These are phyloP conservation scores for Piromyces finnis DNA, from an alignment of 192 early-diverging fungal species.

Conservation along the genomic window DNA sequence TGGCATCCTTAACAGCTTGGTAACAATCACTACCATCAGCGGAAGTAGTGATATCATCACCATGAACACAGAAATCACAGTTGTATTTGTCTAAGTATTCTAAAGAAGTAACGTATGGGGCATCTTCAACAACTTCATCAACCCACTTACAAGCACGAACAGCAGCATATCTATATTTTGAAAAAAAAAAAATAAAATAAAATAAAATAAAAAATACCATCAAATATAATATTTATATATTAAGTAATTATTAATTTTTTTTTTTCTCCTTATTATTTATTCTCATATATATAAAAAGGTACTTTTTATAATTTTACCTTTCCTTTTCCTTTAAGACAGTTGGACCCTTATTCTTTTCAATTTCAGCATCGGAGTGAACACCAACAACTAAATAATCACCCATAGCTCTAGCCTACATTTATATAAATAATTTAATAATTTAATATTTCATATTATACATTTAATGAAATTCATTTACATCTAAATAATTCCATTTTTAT, in stretches of 20 bases:
- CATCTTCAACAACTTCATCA: conserved; percentile 77
- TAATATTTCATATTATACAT: neutral
- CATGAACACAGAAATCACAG: conserved; percentile 90
- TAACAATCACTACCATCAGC: conserved; percentile 96
- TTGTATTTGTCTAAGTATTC: conserved; percentile 70
- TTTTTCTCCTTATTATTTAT: too few species aligned
- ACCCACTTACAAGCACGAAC: conserved; percentile 95
- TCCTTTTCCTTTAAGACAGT: conserved; percentile 94
- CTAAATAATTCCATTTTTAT: too few species aligned
- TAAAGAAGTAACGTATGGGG: conserved; percentile 79
- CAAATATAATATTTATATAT: too few species aligned
- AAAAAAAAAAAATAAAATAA: neutral
- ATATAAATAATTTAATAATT: neutral
- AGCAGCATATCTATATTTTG: conserved; percentile 72
- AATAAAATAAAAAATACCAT: too few species aligned
- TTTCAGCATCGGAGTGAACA: conserved; percentile 87
- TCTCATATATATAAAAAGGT: too few species aligned
- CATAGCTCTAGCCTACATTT: conserved; percentile 69
- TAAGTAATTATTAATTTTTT: neutral
- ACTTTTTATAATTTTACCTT: too few species aligned
- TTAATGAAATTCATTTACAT: too few species aligned
- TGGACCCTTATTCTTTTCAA: conserved; percentile 85
- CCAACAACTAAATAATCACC: conserved; percentile 88
- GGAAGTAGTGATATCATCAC: conserved; percentile 92
- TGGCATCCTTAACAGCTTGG: conserved; percentile 84